phyloP scores from a whole-genome alignment of 1,284 basidiomycete species.

The Schizophyllum commune region DNA sequence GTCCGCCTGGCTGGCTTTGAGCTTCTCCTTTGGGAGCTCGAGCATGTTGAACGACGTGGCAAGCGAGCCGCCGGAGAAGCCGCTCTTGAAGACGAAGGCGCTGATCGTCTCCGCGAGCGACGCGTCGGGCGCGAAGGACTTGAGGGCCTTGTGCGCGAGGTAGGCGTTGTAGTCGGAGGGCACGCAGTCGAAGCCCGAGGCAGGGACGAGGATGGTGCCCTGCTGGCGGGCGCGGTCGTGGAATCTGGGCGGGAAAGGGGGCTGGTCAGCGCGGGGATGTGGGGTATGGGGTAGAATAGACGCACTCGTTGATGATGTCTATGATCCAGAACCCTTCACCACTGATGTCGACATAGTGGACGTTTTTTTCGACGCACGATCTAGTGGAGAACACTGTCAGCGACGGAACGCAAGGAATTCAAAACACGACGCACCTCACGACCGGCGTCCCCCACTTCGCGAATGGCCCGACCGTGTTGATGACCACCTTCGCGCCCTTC shows the following conservation, averaged over 20 bases:
- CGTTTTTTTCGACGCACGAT: conserved; percentile 32
- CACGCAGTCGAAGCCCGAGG: conserved; percentile 67
- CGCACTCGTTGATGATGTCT: conserved; percentile 31
- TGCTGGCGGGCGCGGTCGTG: conserved; percentile 63
- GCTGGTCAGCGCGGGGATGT: not conserved
- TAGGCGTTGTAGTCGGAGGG: conserved; percentile 62
- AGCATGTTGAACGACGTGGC: conserved; percentile 45
- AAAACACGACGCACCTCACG: conserved; percentile 34
- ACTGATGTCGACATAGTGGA: conserved; percentile 38
- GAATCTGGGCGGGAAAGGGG: conserved; percentile 28
- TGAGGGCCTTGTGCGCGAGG: conserved; percentile 40
- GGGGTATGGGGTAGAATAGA: conserved; percentile 2
- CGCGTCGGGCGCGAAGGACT: conserved; percentile 15
- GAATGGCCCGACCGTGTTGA: conserved; percentile 64
- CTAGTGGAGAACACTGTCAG: conserved; percentile 14
- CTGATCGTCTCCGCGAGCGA: conserved; percentile 30
- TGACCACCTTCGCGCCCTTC: conserved; percentile 47
- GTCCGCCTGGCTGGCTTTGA: conserved; percentile 19
- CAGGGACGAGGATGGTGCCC: conserved; percentile 59
- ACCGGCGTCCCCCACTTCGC: conserved; percentile 58
- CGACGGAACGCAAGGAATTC: not conserved
- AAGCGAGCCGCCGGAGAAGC: conserved; percentile 68
- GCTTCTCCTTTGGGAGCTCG: conserved; percentile 35
- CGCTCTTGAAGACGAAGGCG: conserved; percentile 43
- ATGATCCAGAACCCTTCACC: conserved; percentile 33